Evolutionary conservation across 2,329 filamentous ascomycete species (phyloP).

Genomic region (Botrytis squamosa): DNA sequence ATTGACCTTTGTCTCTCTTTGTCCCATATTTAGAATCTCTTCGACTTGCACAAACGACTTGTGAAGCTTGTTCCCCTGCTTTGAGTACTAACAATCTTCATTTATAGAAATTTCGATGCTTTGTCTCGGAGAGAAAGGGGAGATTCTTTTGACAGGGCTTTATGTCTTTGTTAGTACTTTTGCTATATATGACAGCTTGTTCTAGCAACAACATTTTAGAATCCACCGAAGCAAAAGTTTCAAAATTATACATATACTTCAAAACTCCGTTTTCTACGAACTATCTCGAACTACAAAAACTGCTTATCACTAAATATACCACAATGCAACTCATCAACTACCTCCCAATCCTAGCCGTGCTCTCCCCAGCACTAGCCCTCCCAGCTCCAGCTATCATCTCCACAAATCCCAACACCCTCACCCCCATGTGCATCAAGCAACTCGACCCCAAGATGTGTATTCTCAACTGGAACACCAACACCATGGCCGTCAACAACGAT

Average conservation of each 20-base stretch:
- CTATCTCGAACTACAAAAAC: neutral
- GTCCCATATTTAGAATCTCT: neutral
- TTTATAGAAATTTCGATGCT: neutral
- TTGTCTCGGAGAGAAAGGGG: neutral
- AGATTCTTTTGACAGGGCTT: neutral
- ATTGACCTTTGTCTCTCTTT: neutral
- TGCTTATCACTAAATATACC: neutral
- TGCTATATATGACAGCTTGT: neutral
- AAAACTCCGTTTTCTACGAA: neutral
- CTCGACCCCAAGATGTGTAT: neutral
- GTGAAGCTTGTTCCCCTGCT: neutral
- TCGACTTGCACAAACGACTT: neutral
- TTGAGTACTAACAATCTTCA: neutral
- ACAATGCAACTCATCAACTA: constrained; percentile 16
- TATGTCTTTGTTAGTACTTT: neutral
- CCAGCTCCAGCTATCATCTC: neutral
- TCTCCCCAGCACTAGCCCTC: neutral
- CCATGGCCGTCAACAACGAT: constrained; percentile 17
- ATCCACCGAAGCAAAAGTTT: neutral
- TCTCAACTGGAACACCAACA: constrained; percentile 17
- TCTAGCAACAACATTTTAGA: neutral
- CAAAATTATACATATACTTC: neutral
- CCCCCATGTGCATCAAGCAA: neutral
- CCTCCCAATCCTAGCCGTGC: neutral
- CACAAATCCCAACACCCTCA: neutral